phyloP scores from a whole-genome alignment of 106 monocot genomes.

The Dendrobium catenatum region DNA sequence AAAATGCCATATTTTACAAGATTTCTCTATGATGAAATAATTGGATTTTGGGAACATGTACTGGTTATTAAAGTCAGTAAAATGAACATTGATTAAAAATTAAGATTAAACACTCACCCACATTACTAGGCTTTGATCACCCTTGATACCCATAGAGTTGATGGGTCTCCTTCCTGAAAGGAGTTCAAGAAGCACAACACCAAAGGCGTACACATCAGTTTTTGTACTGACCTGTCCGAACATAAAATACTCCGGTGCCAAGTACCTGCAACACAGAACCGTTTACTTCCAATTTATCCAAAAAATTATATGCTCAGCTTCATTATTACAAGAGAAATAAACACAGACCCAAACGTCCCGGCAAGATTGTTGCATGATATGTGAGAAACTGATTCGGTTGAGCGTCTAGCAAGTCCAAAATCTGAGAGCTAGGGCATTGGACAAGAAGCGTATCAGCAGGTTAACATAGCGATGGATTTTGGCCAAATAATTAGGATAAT shows the following conservation, averaged over 20 bases:
- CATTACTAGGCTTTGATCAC: slow-evolving; percentile 69
- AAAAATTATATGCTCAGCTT: not conserved
- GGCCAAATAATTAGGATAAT: not conserved
- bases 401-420: slow-evolving; percentile 75
- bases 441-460: slow-evolving; percentile 12
- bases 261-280: slow-evolving; percentile 42
- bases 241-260: slow-evolving; percentile 92
- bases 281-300: not conserved
- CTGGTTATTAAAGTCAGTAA: not conserved
- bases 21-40: too few species aligned
- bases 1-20: not conserved
- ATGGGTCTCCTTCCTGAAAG: slow-evolving; percentile 87
- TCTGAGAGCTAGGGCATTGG: slow-evolving; percentile 48
- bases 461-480: not conserved
- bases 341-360: slow-evolving; percentile 85
- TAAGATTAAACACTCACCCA: slow-evolving; percentile 52
- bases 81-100: not conserved
- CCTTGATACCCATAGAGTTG: slow-evolving; percentile 34
- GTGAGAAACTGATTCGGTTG: slow-evolving; percentile 39
- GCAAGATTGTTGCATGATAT: slow-evolving; percentile 59
- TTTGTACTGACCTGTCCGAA: slow-evolving; percentile 87
- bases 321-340: not conserved
- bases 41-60: not conserved
- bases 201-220: slow-evolving; percentile 89
- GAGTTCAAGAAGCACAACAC: slow-evolving; percentile 92